Evolutionary conservation across 176 grass and related monocot species (phyloP), one percentile per base, ranked within the genome.

Genomic region (Phragmites australis): DNA sequence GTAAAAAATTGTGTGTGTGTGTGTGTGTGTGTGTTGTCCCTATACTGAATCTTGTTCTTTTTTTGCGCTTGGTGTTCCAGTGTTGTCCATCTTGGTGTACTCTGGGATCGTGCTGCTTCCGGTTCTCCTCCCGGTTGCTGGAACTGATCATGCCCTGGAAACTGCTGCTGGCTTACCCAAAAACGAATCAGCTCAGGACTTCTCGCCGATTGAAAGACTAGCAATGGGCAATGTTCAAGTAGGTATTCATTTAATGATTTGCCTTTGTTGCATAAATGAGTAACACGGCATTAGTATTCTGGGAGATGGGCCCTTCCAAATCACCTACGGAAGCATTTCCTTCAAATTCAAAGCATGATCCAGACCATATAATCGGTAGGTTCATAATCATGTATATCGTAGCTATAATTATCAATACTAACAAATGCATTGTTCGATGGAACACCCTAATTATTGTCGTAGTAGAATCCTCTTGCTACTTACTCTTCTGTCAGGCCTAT

Each of bases 21-120:
- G 5, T 43, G 1, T 41, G 41, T 52, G 22, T 25, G 1, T 19
- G 37, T n/a, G n/a, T n/a, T n/a, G n/a, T n/a, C n/a, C n/a, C n/a
- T n/a, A n/a, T n/a, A n/a, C n/a, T n/a, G n/a, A n/a, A n/a, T 61
- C 40, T 44, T 43, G 0, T 48, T 52, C 58, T 43, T 0, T 19
- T 37, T 13, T 15, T 2, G 4, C 9, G 41, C 74, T 65, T 75
- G 16, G 43, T 79, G 25, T 71, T 94, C 10, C 87, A 99, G 96
- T 99, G 71, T 47, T 95, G 70, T 85, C 90, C 6, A 93, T 99
- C 62, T 84, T 99, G 82, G 86, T 84, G 15, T 25, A 86, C 50
- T 95, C 96, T 22, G 93, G 84, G 17, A 23, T 99, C 41, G 63
- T 99, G 68, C 68, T 99, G 74, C 76, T 99, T 68, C 97, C 97